phyloP scores from a whole-genome alignment of 441 rosid genomes.

The Sinapis alba region DNA sequence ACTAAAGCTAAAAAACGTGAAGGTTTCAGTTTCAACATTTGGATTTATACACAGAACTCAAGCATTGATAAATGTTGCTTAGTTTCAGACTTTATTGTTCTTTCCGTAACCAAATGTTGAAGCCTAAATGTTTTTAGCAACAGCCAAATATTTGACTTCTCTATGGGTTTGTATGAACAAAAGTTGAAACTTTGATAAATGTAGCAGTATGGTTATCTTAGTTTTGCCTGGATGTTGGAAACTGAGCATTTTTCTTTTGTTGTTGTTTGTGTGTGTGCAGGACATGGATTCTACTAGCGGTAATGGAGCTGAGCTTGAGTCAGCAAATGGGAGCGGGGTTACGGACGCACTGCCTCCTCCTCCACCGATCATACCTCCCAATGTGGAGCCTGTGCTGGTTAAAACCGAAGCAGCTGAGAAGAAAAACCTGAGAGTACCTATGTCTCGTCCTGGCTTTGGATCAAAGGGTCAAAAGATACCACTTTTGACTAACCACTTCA shows the following conservation, averaged over 20 bases:
- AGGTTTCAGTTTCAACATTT: too few relatives aligned
- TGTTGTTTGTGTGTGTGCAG: constrained; percentile 11
- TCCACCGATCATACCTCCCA: constrained; percentile 44
- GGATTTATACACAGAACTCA: too few relatives aligned
- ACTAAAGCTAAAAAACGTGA: not conserved
- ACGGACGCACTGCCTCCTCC: constrained; percentile 48
- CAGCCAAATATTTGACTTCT: not conserved
- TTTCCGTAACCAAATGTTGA: too few relatives aligned
- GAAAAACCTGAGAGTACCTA: constrained; percentile 46
- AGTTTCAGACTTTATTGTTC: not conserved
- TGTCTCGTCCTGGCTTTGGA: constrained; percentile 54
- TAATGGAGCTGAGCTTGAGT: constrained; percentile 26
- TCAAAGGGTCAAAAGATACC: constrained; percentile 52
- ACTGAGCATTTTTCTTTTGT: not conserved
- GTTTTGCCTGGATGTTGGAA: not conserved
- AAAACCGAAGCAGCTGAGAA: constrained; percentile 43
- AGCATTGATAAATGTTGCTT: not conserved
- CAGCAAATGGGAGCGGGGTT: constrained; percentile 38
- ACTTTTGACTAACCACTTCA: constrained; percentile 59
- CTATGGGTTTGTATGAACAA: not conserved
- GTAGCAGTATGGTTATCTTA: not conserved
- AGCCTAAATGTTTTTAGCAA: too few relatives aligned
- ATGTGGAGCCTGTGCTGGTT: constrained; percentile 46
- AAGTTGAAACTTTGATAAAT: not conserved
- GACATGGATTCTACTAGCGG: constrained; percentile 35